Percentiles rank a stretch among this genome's conserved stretches.
Evolutionary conservation across 129 eudicot genomes (phyloP).

Genomic region (Helianthus tuberosus): DNA sequence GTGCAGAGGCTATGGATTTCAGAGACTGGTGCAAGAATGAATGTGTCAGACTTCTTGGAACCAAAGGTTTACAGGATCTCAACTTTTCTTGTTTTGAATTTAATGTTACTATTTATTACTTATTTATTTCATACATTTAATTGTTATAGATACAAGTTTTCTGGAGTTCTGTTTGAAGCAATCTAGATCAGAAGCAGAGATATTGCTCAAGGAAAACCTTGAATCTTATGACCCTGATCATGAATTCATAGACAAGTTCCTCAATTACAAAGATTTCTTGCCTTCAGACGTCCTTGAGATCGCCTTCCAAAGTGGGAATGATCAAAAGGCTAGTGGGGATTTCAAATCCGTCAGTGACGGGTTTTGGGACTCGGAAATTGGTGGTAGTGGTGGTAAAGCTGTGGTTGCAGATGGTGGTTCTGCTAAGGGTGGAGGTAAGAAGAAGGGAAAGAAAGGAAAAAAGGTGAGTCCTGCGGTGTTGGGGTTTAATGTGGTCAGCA

Average conservation of each 20-base stretch:
- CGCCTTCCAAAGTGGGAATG: slow-evolving; percentile 70
- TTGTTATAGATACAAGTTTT: slow-evolving; percentile 74
- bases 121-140: background rate
- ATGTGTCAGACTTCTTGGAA: slow-evolving; percentile 73
- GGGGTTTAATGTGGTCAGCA: slow-evolving; percentile 94
- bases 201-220: slow-evolving; percentile 73
- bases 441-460: slow-evolving; percentile 89
- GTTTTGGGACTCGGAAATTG: slow-evolving; percentile 32
- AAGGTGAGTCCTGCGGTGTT: slow-evolving; percentile 73
- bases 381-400: slow-evolving; percentile 26
- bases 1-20: slow-evolving; percentile 88
- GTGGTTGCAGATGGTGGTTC: slow-evolving; percentile 49
- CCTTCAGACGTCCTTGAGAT: slow-evolving; percentile 72
- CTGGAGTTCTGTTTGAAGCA: slow-evolving; percentile 88
- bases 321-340: slow-evolving; percentile 43
- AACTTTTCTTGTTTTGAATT: background rate
- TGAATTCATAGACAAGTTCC: slow-evolving; percentile 80
- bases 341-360: slow-evolving; percentile 41
- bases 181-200: slow-evolving; percentile 84
- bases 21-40: slow-evolving; percentile 95
- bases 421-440: slow-evolving; percentile 64
- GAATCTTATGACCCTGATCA: slow-evolving; percentile 80
- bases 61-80: slow-evolving; percentile 56
- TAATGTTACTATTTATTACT: background rate
- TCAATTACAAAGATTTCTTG: slow-evolving; percentile 78